Evolutionary conservation across 139 green algal species (phyloP).

Genomic region (Trebouxia sp.): DNA sequence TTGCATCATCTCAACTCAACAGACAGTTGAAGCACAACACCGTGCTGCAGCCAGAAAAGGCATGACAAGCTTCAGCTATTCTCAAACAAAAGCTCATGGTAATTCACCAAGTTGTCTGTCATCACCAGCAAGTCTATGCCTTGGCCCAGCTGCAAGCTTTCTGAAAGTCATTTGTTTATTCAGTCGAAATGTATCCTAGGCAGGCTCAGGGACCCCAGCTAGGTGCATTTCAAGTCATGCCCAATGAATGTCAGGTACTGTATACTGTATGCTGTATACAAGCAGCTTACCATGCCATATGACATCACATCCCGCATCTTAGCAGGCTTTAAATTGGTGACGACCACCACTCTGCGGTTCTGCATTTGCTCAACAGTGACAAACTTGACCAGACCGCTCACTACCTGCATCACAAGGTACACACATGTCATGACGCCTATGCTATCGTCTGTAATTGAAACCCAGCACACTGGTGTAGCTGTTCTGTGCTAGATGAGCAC

Average conservation of each 20-base stretch:
- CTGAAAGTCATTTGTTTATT: not conserved
- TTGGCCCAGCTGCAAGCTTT: not conserved
- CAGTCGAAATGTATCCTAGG: not conserved
- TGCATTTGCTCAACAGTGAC: constrained; percentile 85
- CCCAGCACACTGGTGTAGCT: too few relatives aligned
- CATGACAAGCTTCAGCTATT: constrained; percentile 37
- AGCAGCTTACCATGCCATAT: constrained; percentile 76
- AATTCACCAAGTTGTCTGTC: not conserved
- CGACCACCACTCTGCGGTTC: constrained; percentile 72
- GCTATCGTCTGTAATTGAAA: too few relatives aligned
- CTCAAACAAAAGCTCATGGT: constrained; percentile 33
- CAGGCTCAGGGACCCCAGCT: too few relatives aligned
- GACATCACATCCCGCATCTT: constrained; percentile 93
- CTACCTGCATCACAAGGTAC: constrained; percentile 51
- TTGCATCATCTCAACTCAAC: not conserved
- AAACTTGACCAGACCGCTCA: constrained; percentile 93
- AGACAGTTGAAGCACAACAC: not conserved
- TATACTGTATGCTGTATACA: not conserved
- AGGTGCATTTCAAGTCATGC: not conserved
- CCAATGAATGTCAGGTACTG: not conserved
- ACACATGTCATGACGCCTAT: not conserved
- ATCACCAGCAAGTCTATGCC: not conserved
- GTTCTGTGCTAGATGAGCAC: too few relatives aligned
- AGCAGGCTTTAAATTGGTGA: constrained; percentile 96
- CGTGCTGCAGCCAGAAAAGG: not conserved